Evolutionary conservation across 2,329 filamentous ascomycete genomes (phyloP).

Genomic region (Alternaria gaisen): DNA sequence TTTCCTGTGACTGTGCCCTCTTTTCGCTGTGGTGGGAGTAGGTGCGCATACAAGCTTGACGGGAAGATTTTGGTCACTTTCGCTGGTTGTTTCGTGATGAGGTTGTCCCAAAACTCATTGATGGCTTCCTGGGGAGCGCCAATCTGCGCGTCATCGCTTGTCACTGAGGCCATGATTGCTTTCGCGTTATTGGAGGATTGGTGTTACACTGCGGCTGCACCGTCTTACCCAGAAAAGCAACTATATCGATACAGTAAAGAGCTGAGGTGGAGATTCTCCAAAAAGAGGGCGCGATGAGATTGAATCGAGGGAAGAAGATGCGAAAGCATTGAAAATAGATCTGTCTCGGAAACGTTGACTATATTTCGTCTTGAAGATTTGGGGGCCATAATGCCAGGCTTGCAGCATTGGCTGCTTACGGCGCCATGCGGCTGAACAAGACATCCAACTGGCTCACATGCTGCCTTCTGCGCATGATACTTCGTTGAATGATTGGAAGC

Average conservation of each 20-base stretch:
- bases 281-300: neutral
- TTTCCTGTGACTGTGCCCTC: slow-evolving; percentile 65
- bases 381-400: slow-evolving; percentile 17
- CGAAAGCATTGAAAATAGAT: neutral
- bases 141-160: slow-evolving; percentile 24
- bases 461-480: neutral
- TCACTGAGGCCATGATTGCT: slow-evolving; percentile 30
- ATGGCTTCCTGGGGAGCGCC: slow-evolving; percentile 68
- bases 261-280: neutral
- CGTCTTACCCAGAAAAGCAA: neutral
- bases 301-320: neutral
- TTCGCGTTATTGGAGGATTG: neutral
- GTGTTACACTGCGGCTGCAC: neutral
- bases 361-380: slow-evolving; percentile 13
- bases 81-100: slow-evolving; percentile 73
- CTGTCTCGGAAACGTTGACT: neutral
- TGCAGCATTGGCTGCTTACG: slow-evolving; percentile 16
- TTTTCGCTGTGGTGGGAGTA: slow-evolving; percentile 46
- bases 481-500: neutral
- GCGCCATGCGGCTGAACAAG: slow-evolving; percentile 21
- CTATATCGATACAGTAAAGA: neutral
- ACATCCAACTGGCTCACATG: slow-evolving; percentile 3
- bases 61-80: slow-evolving; percentile 77
- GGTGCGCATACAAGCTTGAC: slow-evolving; percentile 67
- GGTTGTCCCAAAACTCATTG: slow-evolving; percentile 75